Evolutionary conservation across 495 filamentous ascomycete species (phyloP).

Genomic region (Xylaria longipes): DNA sequence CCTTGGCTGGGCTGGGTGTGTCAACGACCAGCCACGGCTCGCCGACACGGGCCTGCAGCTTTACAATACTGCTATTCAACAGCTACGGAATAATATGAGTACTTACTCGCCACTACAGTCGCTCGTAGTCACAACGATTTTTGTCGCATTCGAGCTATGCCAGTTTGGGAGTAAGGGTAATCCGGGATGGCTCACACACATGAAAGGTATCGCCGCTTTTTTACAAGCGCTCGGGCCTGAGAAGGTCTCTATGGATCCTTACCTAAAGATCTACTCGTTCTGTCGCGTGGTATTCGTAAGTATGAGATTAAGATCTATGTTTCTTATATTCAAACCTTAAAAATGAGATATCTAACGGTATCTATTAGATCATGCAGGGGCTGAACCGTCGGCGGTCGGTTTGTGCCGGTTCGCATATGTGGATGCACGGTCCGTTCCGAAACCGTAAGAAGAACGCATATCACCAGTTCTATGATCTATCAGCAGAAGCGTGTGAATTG

Average conservation of each 20-base stretch:
- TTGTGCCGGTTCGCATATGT: slow-evolving; percentile 20
- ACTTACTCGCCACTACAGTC: slow-evolving; percentile 15
- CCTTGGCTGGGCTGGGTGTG: slow-evolving; percentile 20
- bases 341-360: not conserved
- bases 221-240: slow-evolving; percentile 19
- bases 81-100: slow-evolving; percentile 13
- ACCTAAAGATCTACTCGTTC: slow-evolving; percentile 17
- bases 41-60: slow-evolving; percentile 12
- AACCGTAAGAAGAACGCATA: slow-evolving; percentile 16
- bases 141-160: slow-evolving; percentile 25
- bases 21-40: slow-evolving; percentile 11
- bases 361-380: slow-evolving; percentile 18
- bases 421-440: slow-evolving; percentile 14
- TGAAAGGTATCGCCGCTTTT: slow-evolving; percentile 21
- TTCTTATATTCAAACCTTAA: not conserved
- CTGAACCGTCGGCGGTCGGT: slow-evolving; percentile 11
- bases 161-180: slow-evolving; percentile 21
- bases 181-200: slow-evolving; percentile 21
- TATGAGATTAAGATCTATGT: not conserved
- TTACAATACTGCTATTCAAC: slow-evolving; percentile 19
- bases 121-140: slow-evolving; percentile 15
- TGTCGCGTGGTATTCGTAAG: slow-evolving; percentile 25
- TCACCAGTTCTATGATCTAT: slow-evolving; percentile 21
- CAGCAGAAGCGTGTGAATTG: slow-evolving; percentile 8
- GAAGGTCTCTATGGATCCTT: slow-evolving; percentile 22